phyloP scores from a whole-genome alignment of 805 yeast genomes.

The Kluyveromyces aestuarii region DNA sequence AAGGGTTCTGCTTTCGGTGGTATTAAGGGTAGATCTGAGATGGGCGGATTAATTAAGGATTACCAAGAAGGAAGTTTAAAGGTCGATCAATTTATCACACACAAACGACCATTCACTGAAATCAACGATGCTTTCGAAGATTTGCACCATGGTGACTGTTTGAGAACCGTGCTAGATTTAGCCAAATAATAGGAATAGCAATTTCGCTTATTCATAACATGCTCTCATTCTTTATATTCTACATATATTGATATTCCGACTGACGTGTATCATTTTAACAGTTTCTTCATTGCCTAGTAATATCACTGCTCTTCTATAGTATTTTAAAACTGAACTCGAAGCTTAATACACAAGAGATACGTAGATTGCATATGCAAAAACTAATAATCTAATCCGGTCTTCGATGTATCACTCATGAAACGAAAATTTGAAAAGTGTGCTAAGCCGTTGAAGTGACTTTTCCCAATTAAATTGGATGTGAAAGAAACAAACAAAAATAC shows the following conservation, averaged over 20 bases:
- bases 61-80: conserved; percentile 72
- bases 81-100: conserved; percentile 94
- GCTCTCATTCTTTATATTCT: too few relatives aligned
- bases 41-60: conserved; percentile 83
- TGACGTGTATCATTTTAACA: too few relatives aligned
- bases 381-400: too few relatives aligned
- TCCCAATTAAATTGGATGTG: neutral
- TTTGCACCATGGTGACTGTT: conserved; percentile 88
- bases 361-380: too few relatives aligned
- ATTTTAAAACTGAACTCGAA: too few relatives aligned
- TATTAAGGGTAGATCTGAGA: conserved; percentile 92
- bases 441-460: neutral
- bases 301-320: too few relatives aligned
- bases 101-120: conserved; percentile 65
- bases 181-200: conserved; percentile 10
- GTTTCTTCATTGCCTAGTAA: too few relatives aligned
- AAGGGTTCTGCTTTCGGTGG: conserved; percentile 99
- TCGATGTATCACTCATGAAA: too few relatives aligned
- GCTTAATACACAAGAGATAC: too few relatives aligned
- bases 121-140: conserved; percentile 90
- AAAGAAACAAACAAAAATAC: neutral
- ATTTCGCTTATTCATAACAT: too few relatives aligned
- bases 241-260: too few relatives aligned
- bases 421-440: too few relatives aligned
- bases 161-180: conserved; percentile 76